These are phyloP conservation scores for Sanguinoderma infundibulare DNA, from an alignment of 1,284 basidiomycete species.

Conservation along the genomic window DNA sequence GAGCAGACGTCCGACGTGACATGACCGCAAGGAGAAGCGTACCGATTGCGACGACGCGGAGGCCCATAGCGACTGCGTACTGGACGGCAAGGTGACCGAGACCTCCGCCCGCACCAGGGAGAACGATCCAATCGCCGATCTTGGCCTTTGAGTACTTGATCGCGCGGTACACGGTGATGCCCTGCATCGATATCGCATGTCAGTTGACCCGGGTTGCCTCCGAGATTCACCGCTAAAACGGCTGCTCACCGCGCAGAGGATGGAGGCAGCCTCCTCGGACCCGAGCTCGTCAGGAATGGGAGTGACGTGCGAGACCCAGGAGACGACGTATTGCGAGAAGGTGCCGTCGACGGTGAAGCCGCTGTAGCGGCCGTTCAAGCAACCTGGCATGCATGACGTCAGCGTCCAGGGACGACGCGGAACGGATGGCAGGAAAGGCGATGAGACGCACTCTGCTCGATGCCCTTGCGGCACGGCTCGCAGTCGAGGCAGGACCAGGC, in stretches of 20 bases:
- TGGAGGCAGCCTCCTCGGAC: conserved; percentile 76
- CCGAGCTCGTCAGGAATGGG: conserved; percentile 73
- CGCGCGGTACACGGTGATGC: conserved; percentile 84
- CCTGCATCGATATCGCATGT: conserved; percentile 41
- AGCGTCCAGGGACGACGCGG: too few relatives aligned
- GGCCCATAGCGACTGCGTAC: conserved; percentile 77
- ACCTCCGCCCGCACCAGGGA: conserved; percentile 81
- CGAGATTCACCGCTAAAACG: too few relatives aligned
- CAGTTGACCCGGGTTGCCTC: not conserved
- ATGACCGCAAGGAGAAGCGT: conserved; percentile 13
- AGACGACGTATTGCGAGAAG: conserved; percentile 78
- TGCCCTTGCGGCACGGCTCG: conserved; percentile 74
- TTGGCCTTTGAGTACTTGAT: conserved; percentile 75
- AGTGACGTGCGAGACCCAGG: conserved; percentile 54
- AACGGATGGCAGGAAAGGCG: too few relatives aligned
- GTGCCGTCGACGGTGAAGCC: conserved; percentile 85
- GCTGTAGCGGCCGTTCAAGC: conserved; percentile 61
- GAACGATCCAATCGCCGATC: conserved; percentile 82
- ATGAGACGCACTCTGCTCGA: conserved; percentile 67
- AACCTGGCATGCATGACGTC: conserved; percentile 49
- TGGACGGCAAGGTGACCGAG: conserved; percentile 79
- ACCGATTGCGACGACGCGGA: conserved; percentile 82
- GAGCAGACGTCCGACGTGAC: not conserved
- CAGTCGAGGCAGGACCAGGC: conserved; percentile 59
- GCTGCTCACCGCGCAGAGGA: conserved; percentile 75